Conservation (phyloP, 208 protist genomes). For the Crithidia expoeki region DNA sequence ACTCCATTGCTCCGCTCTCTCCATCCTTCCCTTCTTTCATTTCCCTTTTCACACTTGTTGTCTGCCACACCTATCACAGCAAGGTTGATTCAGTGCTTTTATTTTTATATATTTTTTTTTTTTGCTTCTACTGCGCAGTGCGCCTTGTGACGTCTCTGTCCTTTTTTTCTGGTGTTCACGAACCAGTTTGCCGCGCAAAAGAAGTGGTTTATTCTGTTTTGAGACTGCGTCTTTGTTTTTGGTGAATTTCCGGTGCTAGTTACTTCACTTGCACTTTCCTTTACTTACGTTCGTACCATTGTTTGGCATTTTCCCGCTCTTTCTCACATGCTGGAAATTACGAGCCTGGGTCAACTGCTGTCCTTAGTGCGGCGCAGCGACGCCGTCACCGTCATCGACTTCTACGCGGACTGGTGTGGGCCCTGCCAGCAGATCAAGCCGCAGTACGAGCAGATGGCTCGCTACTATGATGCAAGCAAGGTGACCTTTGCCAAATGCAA, state of each 20-base stretch:
- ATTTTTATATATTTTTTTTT: too few species aligned
- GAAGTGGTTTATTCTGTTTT: too few species aligned
- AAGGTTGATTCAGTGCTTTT: too few species aligned
- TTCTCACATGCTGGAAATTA: conserved; percentile 75
- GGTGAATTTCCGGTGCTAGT: too few species aligned
- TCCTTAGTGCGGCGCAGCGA: conserved; percentile 42
- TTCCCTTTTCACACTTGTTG: too few species aligned
- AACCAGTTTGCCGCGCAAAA: too few species aligned
- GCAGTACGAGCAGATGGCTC: conserved; percentile 59
- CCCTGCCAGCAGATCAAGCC: conserved; percentile 81
- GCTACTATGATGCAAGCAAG: conserved; percentile 48
- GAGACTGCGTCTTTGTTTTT: not conserved
- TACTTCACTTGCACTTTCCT: conserved; percentile 13
- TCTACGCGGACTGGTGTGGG: conserved; percentile 91
- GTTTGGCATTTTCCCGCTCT: not conserved
- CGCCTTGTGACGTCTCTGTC: too few species aligned
- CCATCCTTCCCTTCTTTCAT: too few species aligned
- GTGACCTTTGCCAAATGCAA: conserved; percentile 84
- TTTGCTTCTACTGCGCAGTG: too few species aligned
- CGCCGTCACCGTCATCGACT: conserved; percentile 79
- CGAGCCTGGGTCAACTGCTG: conserved; percentile 65
- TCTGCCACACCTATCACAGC: too few species aligned
- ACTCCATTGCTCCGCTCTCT: too few species aligned
- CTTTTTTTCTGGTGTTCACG: too few species aligned
- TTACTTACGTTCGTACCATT: not conserved